Conservation (phyloP, 805 yeast species). For the Candida nanaspora region DNA sequence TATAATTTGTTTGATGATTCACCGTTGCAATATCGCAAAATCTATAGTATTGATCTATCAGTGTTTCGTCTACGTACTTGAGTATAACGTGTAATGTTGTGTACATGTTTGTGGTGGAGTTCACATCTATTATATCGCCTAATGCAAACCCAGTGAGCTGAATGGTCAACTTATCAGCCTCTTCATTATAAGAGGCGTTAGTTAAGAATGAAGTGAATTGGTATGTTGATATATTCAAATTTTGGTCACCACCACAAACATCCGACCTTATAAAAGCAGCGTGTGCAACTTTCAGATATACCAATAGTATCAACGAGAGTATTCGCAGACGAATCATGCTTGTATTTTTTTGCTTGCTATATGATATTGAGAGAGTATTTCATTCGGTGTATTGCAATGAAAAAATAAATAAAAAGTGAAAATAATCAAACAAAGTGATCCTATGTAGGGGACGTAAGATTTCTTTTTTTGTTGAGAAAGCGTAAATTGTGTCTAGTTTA, state of each 20-base stretch:
- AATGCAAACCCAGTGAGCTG: constrained; percentile 11
- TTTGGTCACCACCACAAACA: neutral
- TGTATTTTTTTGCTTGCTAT: too few relatives aligned
- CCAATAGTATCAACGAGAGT: neutral
- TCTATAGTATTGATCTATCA: constrained; percentile 32
- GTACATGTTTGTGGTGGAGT: constrained; percentile 35
- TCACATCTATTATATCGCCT: constrained; percentile 32
- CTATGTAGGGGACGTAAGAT: too few relatives aligned
- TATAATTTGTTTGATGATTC: constrained; percentile 10
- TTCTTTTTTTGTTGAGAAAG: too few relatives aligned
- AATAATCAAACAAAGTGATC: too few relatives aligned
- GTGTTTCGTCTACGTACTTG: constrained; percentile 34
- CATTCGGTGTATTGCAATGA: too few relatives aligned
- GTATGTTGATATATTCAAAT: neutral
- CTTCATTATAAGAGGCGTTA: constrained; percentile 12
- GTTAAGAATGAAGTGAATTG: constrained; percentile 12
- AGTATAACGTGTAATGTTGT: constrained; percentile 42
- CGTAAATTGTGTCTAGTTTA: too few relatives aligned
- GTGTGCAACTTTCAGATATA: neutral
- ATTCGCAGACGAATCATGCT: too few relatives aligned
- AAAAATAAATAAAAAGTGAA: too few relatives aligned
- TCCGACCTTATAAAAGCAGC: neutral
- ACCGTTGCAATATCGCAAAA: constrained; percentile 30
- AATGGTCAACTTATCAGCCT: constrained; percentile 1
- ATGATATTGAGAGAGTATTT: too few relatives aligned